These are phyloP conservation scores for Stachybotrys chartarum DNA, from an alignment of 2,329 filamentous ascomycete genomes.

Conservation along the genomic window DNA sequence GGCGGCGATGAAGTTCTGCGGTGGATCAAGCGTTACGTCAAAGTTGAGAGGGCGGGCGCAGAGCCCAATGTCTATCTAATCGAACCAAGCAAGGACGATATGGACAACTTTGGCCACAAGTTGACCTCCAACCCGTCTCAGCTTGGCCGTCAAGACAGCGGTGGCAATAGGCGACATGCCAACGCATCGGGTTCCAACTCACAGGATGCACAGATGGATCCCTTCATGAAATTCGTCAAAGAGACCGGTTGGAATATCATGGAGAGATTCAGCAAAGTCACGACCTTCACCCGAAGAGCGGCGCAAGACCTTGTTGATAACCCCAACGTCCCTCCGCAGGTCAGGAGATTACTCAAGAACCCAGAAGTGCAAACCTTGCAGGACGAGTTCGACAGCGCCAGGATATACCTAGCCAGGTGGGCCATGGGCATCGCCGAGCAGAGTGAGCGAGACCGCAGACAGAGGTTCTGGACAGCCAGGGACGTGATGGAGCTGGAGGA, in stretches of 20 bases:
- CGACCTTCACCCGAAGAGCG: slow-evolving; percentile 86
- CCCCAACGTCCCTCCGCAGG: slow-evolving; percentile 81
- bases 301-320: slow-evolving; percentile 91
- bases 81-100: slow-evolving; percentile 80
- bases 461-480: slow-evolving; percentile 85
- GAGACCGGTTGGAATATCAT: slow-evolving; percentile 94
- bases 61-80: slow-evolving; percentile 90
- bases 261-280: slow-evolving; percentile 95
- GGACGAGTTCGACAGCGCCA: slow-evolving; percentile 94
- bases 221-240: slow-evolving; percentile 86
- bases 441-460: slow-evolving; percentile 77
- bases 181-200: slow-evolving; percentile 28
- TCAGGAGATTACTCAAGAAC: slow-evolving; percentile 76
- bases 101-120: slow-evolving; percentile 67
- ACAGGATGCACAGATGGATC: slow-evolving; percentile 76
- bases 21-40: slow-evolving; percentile 81
- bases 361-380: slow-evolving; percentile 92
- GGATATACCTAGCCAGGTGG: slow-evolving; percentile 91
- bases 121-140: slow-evolving; percentile 31
- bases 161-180: slow-evolving; percentile 16
- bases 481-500: slow-evolving; percentile 93
- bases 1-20: slow-evolving; percentile 90
- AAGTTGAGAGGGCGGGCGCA: slow-evolving; percentile 73
- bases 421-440: slow-evolving; percentile 98
- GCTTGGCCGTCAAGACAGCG: slow-evolving; percentile 21